Evolutionary conservation across 2,329 filamentous ascomycete genomes (phyloP), one percentile per base, ranked within the genome.

Genomic region (Venturia asperata): DNA sequence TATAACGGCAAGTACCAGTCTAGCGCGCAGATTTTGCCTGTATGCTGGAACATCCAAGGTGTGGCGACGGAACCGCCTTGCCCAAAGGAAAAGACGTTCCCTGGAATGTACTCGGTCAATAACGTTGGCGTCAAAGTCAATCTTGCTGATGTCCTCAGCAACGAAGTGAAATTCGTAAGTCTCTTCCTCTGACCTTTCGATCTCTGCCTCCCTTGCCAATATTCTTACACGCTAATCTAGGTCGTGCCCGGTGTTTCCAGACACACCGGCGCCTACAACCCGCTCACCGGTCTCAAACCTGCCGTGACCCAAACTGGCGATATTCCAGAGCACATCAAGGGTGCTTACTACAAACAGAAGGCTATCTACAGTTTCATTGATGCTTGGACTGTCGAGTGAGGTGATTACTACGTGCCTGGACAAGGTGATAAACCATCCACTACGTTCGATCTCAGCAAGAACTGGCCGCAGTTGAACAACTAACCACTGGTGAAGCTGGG

Each of bases 1-100:
- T 30, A 64, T 45, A 34, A 39, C 19, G 42, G 27, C 27, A 7
- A 34, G 2, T 24, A 56, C 10, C 24, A 37, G 10, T 52, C 43
- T 27, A 45, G 62, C 21, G 62, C 62, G 7, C 62, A 64, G 41
- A 39, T 64, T 27, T 64, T 5, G 30, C 62, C 62, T n/a, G 39
- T 55, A 41, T 64, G 62, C 39, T 30, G 5, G 3, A 64, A 56
- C 15, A 42, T 65, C 64, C n/a, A 65, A 21, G 62, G 64, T n/a
- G 13, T 21, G 64, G 64, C 4, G 21, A n/a, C 3, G 64, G 64
- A 27, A 63, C 39, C 37, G 64, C n/a, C n/a, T n/a, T n/a, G n/a
- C n/a, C n/a, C n/a, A n/a, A n/a, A n/a, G n/a, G n/a, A n/a, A n/a
- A 42, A 52, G 49, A 69, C 66, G 10, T 55, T 65, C 60, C 64